Base-by-base conservation (phyloP, 371 early-diverging fungal genomes). In the Mortierella sp. region DNA sequence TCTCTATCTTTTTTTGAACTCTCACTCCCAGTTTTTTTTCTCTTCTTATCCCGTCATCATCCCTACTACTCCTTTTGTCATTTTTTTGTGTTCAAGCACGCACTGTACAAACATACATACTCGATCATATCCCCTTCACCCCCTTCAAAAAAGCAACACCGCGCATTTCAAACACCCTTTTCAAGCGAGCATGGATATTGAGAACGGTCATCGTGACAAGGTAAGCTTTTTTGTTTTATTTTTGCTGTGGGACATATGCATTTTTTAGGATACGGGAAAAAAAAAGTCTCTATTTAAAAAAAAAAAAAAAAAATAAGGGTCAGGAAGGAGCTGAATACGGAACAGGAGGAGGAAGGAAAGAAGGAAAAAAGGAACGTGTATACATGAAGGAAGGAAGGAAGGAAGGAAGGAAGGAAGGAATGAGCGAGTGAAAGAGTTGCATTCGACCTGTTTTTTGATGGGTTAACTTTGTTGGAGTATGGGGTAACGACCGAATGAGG, bases 181-280 rank as follows among this genome's bases (percentile, higher is more conserved):
- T 11, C 54, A 54, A 7, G 13, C 1, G 21, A 54, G 54, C 54
- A 75, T 75, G 75, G 75, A 75, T 63, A 75, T 75, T n/a, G 65
- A 65, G 34, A 50, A n/a, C 65, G 65, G 48, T 48, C 28, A 65
- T 34, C 75, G 75, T 21, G 75, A 75, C 28, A 75, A 75, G 75
- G 75, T 75, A 75, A 60, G 31, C 60, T 14, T 31, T 7, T 26
- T 28, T 28, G n/a, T 11, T 58, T 10, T 28, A 28, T 58, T n/a
- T 31, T 57, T 57, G n/a, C 7, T 11, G 11, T 26, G 26, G 58
- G 26, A 14, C 58, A 0, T 57, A 28, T 57, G 58, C 42, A 38
- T 34, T 63, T 63, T 14, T 28, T 60, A 34, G 28, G 34, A 63
- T 63, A 63, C 19, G 34, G 19, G 34, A 8, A 63, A 60, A 13